These are phyloP conservation scores for Aureobasidium uvarum DNA, from an alignment of 2,329 filamentous ascomycete genomes.

Conservation along the genomic window DNA sequence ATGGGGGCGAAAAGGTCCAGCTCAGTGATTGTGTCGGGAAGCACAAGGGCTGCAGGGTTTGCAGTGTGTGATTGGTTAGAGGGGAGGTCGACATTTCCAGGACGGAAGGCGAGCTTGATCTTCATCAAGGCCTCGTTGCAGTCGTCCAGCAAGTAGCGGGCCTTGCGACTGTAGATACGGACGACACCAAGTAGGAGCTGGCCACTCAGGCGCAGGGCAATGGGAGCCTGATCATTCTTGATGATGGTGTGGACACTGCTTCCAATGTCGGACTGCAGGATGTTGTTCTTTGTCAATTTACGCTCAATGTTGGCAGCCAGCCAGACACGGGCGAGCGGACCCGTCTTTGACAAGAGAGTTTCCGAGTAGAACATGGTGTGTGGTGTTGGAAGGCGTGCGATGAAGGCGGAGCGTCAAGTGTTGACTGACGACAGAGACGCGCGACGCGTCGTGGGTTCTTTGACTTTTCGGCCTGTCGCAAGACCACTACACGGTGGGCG, in stretches of 20 bases:
- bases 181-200: slow-evolving; percentile 94
- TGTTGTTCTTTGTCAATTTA: slow-evolving; percentile 96
- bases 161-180: slow-evolving; percentile 95
- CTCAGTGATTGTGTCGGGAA: slow-evolving; percentile 90
- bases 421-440: slow-evolving; percentile 25
- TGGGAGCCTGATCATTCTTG: slow-evolving; percentile 85
- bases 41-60: slow-evolving; percentile 79
- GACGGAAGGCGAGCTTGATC: slow-evolving; percentile 98
- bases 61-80: slow-evolving; percentile 68
- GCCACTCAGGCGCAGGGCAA: slow-evolving; percentile 89
- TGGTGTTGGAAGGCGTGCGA: background rate
- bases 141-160: slow-evolving; percentile 91
- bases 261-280: slow-evolving; percentile 89
- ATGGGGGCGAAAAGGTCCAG: slow-evolving; percentile 77
- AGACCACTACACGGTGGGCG: slow-evolving; percentile 9
- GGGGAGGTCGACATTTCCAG: slow-evolving; percentile 95
- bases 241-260: slow-evolving; percentile 96
- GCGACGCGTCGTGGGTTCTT: slow-evolving; percentile 13
- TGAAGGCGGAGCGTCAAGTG: slow-evolving; percentile 2
- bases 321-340: slow-evolving; percentile 96
- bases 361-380: slow-evolving; percentile 91
- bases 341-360: slow-evolving; percentile 91
- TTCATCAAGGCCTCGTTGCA: slow-evolving; percentile 97
- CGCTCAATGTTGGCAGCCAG: slow-evolving; percentile 96
- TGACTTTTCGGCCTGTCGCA: slow-evolving; percentile 11